Evolutionary conservation across 371 early-diverging fungal species (phyloP).

Genomic region (Mucor sp.): DNA sequence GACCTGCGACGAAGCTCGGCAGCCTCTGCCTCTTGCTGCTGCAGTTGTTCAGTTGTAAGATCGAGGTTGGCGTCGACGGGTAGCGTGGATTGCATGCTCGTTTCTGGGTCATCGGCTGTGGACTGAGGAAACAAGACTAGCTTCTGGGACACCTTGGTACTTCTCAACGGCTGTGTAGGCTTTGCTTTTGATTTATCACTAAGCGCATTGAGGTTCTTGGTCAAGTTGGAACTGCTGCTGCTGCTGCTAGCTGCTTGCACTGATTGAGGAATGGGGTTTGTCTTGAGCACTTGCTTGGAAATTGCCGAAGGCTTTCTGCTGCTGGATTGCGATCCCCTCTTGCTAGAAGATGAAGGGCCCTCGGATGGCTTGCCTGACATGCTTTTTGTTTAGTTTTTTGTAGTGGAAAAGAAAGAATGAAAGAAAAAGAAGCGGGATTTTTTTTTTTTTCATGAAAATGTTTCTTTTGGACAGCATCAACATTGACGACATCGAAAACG

Average conservation of each 20-base stretch:
- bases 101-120: conserved; percentile 28
- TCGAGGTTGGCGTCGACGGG: conserved; percentile 17
- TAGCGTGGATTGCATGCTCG: conserved; percentile 25
- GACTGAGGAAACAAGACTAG: conserved; percentile 85
- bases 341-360: conserved; percentile 9
- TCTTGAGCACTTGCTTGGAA: conserved; percentile 42
- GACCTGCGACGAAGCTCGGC: conserved; percentile 9
- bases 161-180: conserved; percentile 68
- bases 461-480: neutral
- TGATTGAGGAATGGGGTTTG: conserved; percentile 38
- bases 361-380: conserved; percentile 22
- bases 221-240: conserved; percentile 2
- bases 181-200: conserved; percentile 23
- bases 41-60: neutral
- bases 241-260: conserved; percentile 6
- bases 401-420: neutral
- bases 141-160: conserved; percentile 91
- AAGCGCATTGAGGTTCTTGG: neutral
- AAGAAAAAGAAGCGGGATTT: conserved; percentile 6
- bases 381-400: neutral
- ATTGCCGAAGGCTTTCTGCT: conserved; percentile 33
- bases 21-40: neutral
- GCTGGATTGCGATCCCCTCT: neutral
- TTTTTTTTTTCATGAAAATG: neutral
- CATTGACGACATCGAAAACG: neutral